phyloP scores from a whole-genome alignment of 352 stramenopile species.

The Globisporangium rhizosaccharum region DNA sequence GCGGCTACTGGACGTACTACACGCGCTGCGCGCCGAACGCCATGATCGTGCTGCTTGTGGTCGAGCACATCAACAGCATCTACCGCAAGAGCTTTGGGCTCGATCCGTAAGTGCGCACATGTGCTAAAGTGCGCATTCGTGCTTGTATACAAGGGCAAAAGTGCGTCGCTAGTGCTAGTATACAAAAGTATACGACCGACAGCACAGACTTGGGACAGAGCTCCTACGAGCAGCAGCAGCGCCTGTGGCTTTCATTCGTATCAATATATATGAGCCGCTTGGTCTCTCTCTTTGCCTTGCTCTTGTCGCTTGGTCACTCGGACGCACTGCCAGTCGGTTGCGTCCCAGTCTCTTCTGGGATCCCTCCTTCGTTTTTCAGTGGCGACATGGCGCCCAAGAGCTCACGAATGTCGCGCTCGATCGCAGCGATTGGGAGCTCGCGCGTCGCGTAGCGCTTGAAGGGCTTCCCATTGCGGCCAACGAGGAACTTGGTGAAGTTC shows the following conservation, averaged over 20 bases:
- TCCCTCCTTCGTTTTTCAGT: neutral
- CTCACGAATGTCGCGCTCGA: conserved; percentile 33
- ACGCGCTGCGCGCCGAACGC: conserved; percentile 97
- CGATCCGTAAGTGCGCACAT: conserved; percentile 12
- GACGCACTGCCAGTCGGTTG: neutral
- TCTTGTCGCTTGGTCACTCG: neutral
- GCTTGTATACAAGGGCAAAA: no score
- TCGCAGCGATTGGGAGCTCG: conserved; percentile 18
- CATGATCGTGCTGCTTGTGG: conserved; percentile 99
- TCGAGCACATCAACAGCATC: conserved; percentile 92
- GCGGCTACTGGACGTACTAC: conserved; percentile 98
- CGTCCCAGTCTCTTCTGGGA: conserved; percentile 1
- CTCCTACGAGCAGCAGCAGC: no score
- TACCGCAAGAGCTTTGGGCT: conserved; percentile 71
- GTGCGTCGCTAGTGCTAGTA: no score
- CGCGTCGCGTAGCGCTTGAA: conserved; percentile 35
- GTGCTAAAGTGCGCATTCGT: neutral
- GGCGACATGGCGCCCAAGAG: conserved; percentile 12
- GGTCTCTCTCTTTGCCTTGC: neutral
- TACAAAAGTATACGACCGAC: no score
- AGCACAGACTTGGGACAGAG: no score
- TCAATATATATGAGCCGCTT: neutral
- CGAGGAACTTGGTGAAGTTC: conserved; percentile 72
- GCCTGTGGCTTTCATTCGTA: neutral
- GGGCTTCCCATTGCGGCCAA: conserved; percentile 36